These are phyloP conservation scores for Dictyostelium purpureum DNA, from an alignment of 78 protist species.

Conservation along the genomic window DNA sequence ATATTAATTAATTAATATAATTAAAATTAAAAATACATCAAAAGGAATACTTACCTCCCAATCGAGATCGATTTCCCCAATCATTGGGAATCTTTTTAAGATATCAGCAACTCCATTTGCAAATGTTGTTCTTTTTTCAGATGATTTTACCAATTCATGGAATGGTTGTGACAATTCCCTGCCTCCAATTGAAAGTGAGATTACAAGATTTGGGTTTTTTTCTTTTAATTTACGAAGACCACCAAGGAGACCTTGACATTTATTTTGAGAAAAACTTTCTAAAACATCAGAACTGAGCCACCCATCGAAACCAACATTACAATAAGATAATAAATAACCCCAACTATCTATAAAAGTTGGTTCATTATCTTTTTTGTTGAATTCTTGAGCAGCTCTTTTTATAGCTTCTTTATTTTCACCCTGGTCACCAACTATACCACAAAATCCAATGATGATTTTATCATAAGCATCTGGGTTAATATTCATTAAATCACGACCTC, in stretches of 20 bases:
- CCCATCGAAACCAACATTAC: background rate
- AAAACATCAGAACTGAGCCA: background rate
- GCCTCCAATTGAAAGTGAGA: conserved; percentile 2
- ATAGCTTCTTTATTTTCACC: background rate
- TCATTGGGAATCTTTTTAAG: conserved; percentile 4
- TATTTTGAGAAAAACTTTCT: background rate
- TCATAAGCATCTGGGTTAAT: background rate
- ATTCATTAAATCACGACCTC: background rate
- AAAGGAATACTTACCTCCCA: too few species aligned
- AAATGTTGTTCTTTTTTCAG: background rate
- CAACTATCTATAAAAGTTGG: conserved; percentile 5
- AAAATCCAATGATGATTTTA: conserved; percentile 1
- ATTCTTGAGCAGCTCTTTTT: background rate
- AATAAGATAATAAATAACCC: background rate
- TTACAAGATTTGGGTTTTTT: background rate
- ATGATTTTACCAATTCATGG: background rate
- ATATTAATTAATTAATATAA: too few species aligned
- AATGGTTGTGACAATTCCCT: background rate
- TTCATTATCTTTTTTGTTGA: background rate
- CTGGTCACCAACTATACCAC: conserved; percentile 1
- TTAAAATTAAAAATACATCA: too few species aligned
- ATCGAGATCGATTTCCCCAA: background rate
- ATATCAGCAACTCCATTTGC: background rate
- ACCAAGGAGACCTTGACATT: conserved; percentile 1
- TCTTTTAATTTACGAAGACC: background rate